Percentiles rank a stretch among this genome's conserved stretches.
These are phyloP conservation scores for Gastrolobium bilobum DNA, from an alignment of 306 rosid genomes.

Conservation along the genomic window DNA sequence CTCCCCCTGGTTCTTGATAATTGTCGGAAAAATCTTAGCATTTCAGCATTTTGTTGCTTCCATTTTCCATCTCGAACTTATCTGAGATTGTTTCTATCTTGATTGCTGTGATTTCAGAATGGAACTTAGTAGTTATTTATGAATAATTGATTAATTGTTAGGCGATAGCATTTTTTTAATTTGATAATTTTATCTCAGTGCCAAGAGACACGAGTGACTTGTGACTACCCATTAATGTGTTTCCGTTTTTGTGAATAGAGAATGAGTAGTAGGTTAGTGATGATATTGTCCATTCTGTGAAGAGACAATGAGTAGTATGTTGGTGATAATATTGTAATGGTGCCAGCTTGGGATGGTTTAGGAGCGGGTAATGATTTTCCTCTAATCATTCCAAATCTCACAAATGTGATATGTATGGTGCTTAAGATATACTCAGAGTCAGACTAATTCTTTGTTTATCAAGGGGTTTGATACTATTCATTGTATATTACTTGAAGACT, in stretches of 20 bases:
- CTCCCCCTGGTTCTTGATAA: constrained; percentile 16
- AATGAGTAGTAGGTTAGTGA: not conserved
- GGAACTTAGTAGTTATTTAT: not conserved
- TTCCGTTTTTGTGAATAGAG: constrained; percentile 7
- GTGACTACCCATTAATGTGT: constrained; percentile 7
- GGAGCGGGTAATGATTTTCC: not conserved
- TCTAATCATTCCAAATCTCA: not conserved
- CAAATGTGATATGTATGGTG: not conserved
- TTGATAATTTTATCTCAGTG: not conserved
- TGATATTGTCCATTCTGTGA: not conserved
- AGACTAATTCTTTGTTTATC: not conserved
- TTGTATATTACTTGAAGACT: not conserved
- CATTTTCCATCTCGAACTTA: not conserved
- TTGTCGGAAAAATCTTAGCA: not conserved
- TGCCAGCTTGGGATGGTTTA: not conserved
- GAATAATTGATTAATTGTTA: not conserved
- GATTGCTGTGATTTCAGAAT: not conserved
- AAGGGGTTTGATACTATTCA: not conserved
- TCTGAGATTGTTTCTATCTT: not conserved
- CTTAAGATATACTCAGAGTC: not conserved
- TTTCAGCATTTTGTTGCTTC: constrained; percentile 20
- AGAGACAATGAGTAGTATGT: not conserved
- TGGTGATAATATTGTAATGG: not conserved
- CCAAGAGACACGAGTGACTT: constrained; percentile 11
- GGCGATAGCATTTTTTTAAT: not conserved